Evolutionary conservation across 2,329 filamentous ascomycete species (phyloP).

Genomic region (Fusarium zealandicum): DNA sequence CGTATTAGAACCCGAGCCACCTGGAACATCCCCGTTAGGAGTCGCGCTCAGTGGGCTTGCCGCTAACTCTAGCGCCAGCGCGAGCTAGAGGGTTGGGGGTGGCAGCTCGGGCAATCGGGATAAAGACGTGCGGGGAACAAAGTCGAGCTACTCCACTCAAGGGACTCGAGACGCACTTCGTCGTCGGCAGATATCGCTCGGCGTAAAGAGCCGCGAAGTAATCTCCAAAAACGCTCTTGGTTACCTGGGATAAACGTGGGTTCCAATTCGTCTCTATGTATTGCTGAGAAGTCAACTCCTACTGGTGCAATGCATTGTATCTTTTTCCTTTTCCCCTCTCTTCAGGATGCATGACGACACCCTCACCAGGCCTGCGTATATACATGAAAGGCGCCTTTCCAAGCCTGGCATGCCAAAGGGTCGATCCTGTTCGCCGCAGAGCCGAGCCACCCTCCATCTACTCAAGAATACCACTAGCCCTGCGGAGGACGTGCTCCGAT

Average conservation of each 20-base stretch:
- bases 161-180: neutral
- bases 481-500: neutral
- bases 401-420: neutral
- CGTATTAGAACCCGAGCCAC: constrained; percentile 28
- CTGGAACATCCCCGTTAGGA: constrained; percentile 4
- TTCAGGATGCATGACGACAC: neutral
- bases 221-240: neutral
- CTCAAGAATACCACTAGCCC: neutral
- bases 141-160: constrained; percentile 7
- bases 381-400: neutral
- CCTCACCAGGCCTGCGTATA: neutral
- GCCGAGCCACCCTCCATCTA: neutral
- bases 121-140: constrained; percentile 36
- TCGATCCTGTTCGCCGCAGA: neutral
- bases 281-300: constrained; percentile 9
- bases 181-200: constrained; percentile 13
- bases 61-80: constrained; percentile 8
- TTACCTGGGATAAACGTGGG: constrained; percentile 14
- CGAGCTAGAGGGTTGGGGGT: constrained; percentile 22
- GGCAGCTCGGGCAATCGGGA: constrained; percentile 38
- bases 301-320: neutral
- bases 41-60: constrained; percentile 5
- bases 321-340: constrained; percentile 12
- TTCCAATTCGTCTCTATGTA: constrained; percentile 23
- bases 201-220: constrained; percentile 25